Conservation (phyloP, 805 yeast species). For the Saturnispora gosingensis region DNA sequence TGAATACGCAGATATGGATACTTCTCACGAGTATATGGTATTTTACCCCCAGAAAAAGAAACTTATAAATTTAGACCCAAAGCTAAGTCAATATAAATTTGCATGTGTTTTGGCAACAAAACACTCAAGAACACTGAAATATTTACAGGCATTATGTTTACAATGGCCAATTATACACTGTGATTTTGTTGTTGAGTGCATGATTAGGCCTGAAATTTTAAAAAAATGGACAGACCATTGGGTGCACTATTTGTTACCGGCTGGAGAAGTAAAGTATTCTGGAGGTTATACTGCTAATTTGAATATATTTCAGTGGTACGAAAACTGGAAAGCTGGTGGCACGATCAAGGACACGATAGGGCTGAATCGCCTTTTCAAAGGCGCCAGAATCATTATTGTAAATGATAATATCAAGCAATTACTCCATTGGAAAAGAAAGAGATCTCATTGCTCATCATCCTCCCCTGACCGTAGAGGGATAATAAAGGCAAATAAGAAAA, state of each 20-base stretch:
- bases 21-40: not conserved
- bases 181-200: slow-evolving; percentile 44
- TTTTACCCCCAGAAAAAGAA: not conserved
- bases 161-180: slow-evolving; percentile 81
- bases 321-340: slow-evolving; percentile 27
- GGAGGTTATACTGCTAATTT: slow-evolving; percentile 27
- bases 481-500: not conserved
- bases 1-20: not conserved
- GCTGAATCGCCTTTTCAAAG: slow-evolving; percentile 32
- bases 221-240: slow-evolving; percentile 30
- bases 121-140: slow-evolving; percentile 61
- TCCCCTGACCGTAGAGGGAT: not conserved
- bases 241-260: slow-evolving; percentile 52
- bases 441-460: not conserved
- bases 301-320: slow-evolving; percentile 37
- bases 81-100: slow-evolving; percentile 31
- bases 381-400: slow-evolving; percentile 30
- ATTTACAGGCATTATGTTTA: slow-evolving; percentile 63
- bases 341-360: slow-evolving; percentile 33
- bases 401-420: slow-evolving; percentile 12
- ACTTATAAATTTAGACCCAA: not conserved
- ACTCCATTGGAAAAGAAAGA: not conserved
- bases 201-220: slow-evolving; percentile 15
- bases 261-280: slow-evolving; percentile 46
- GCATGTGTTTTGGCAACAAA: slow-evolving; percentile 57